Evolutionary conservation across 2,329 filamentous ascomycete genomes (phyloP).

Genomic region (Exophiala phaeomuriformis): DNA sequence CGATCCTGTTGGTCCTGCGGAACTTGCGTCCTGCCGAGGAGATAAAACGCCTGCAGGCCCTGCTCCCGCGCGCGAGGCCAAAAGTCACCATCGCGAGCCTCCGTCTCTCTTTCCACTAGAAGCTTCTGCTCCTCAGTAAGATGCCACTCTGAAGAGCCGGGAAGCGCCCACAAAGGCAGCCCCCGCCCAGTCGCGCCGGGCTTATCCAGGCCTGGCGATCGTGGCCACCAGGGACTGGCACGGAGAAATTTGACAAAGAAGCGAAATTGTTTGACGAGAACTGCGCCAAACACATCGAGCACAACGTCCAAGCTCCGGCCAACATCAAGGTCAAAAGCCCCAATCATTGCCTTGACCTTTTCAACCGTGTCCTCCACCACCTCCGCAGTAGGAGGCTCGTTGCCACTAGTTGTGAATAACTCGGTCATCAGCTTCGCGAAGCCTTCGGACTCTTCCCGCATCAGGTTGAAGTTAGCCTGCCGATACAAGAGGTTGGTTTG

Average conservation of each 20-base stretch:
- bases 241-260: conserved; percentile 93
- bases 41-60: conserved; percentile 80
- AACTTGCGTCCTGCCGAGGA: conserved; percentile 67
- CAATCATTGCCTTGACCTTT: conserved; percentile 86
- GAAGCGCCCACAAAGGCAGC: conserved; percentile 79
- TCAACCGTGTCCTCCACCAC: conserved; percentile 81
- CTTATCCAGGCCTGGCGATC: conserved; percentile 36
- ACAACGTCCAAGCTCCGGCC: conserved; percentile 91
- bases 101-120: conserved; percentile 49
- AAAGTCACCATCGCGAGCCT: conserved; percentile 64
- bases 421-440: conserved; percentile 96
- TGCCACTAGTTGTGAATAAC: conserved; percentile 79
- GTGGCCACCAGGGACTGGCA: conserved; percentile 95
- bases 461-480: conserved; percentile 91
- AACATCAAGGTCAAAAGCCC: conserved; percentile 93
- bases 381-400: conserved; percentile 64
- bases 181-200: conserved; percentile 40
- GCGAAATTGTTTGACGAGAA: conserved; percentile 82
- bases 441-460: conserved; percentile 92
- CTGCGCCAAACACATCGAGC: conserved; percentile 86
- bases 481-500: conserved; percentile 90
- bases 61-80: conserved; percentile 71
- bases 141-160: conserved; percentile 57
- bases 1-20: conserved; percentile 50
- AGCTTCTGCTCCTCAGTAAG: conserved; percentile 63